These are phyloP conservation scores for Plenodomus biglobosus DNA, from an alignment of 2,329 filamentous ascomycete genomes.

Conservation along the genomic window DNA sequence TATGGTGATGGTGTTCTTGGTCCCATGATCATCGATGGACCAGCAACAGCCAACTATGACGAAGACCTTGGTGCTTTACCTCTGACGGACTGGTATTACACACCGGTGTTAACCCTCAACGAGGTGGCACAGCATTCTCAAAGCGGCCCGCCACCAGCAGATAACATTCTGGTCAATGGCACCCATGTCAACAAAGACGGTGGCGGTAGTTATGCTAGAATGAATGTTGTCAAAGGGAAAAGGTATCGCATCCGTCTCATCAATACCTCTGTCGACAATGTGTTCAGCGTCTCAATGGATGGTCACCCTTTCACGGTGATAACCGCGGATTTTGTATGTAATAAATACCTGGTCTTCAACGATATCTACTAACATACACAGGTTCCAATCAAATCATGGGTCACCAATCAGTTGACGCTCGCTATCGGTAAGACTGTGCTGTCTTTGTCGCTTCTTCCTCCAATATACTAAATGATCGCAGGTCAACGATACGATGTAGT, in stretches of 20 bases:
- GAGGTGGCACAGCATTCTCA: conserved; percentile 37
- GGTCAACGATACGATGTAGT: conserved; percentile 52
- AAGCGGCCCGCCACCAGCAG: conserved; percentile 43
- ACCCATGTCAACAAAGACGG: conserved; percentile 54
- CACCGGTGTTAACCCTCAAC: conserved; percentile 34
- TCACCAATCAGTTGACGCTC: conserved; percentile 39
- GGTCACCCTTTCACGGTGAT: conserved; percentile 48
- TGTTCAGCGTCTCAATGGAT: conserved; percentile 42
- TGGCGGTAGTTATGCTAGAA: conserved; percentile 39
- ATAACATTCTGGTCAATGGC: conserved; percentile 56
- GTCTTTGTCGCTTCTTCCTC: neutral
- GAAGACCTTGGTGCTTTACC: conserved; percentile 63
- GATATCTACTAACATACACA: conserved; percentile 7
- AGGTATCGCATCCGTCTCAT: conserved; percentile 61
- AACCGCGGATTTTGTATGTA: conserved; percentile 42
- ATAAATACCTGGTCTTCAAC: neutral
- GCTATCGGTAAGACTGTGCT: conserved; percentile 25
- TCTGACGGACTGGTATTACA: conserved; percentile 65
- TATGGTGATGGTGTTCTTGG: conserved; percentile 50
- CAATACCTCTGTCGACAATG: conserved; percentile 50
- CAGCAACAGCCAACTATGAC: conserved; percentile 53
- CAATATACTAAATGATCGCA: conserved; percentile 19
- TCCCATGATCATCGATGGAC: conserved; percentile 46
- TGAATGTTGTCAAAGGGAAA: conserved; percentile 50
- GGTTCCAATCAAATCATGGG: conserved; percentile 46